These are phyloP conservation scores for Pleurotus eryngii DNA, from an alignment of 768 basidiomycete species.

Conservation along the genomic window DNA sequence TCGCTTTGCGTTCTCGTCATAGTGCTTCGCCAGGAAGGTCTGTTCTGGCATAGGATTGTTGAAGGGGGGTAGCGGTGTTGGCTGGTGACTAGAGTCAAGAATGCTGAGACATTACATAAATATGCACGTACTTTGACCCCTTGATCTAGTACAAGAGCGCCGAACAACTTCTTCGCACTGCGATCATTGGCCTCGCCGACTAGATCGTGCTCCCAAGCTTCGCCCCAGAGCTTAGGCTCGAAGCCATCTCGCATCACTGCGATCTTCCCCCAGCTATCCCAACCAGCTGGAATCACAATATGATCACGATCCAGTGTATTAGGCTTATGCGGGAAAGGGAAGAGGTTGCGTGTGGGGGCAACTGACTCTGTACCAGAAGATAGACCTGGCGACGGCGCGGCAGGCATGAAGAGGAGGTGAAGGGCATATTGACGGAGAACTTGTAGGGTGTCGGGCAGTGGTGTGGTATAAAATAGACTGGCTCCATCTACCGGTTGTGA, in stretches of 20 bases:
- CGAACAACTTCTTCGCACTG: conserved; percentile 70
- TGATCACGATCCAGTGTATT: conserved; percentile 92
- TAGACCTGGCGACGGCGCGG: conserved; percentile 68
- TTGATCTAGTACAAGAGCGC: conserved; percentile 70
- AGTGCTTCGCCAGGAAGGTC: conserved; percentile 85
- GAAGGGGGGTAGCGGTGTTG: conserved; percentile 66
- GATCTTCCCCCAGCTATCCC: conserved; percentile 99
- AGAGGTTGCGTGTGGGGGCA: conserved; percentile 69
- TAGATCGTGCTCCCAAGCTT: conserved; percentile 76
- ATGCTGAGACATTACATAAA: background rate
- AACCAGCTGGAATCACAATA: conserved; percentile 90
- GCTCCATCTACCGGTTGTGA: conserved; percentile 71
- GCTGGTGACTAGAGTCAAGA: conserved; percentile 31
- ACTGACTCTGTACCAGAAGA: conserved; percentile 61
- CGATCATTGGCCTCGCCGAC: conserved; percentile 46
- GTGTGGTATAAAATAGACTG: conserved; percentile 86
- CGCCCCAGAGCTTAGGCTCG: conserved; percentile 76
- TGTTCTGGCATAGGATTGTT: conserved; percentile 87
- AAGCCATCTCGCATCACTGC: conserved; percentile 87
- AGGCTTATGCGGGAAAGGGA: conserved; percentile 83
- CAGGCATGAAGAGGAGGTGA: conserved; percentile 74
- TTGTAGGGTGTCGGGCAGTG: conserved; percentile 69
- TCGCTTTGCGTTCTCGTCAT: conserved; percentile 89
- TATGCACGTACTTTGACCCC: conserved; percentile 58
- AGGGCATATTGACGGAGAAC: conserved; percentile 81